Base-by-base conservation (phyloP, 1,139 yeast species). In the Geotrichum histeridarum region DNA sequence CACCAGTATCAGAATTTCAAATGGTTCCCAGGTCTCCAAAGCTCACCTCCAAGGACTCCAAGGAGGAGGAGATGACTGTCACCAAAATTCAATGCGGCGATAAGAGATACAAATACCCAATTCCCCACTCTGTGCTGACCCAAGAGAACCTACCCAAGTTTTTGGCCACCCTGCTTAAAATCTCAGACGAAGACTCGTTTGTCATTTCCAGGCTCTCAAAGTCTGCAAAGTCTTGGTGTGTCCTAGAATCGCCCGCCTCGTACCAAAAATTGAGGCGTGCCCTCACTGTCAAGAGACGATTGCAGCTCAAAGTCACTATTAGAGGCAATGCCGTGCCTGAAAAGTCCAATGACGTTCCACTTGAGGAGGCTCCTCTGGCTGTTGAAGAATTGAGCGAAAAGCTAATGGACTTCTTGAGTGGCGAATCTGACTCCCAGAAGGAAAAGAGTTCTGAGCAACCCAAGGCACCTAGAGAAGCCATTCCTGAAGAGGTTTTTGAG, bases 251-350 rank as follows among this genome's bases (percentile, higher is more conserved):
- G 4, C 62, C 56, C 1, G 69, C 70, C 11, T 83, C 80, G 59
- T 80, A 77, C 64, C 74, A 69, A 59, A 70, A 77, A 14, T 67
- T 81, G 57, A 63, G 66, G 36, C 72, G 84, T 58, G 77, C 82
- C 27, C 59, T 73, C 41, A 60, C 64, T 36, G 77, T 73, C 44
- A 73, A 73, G 60, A 61, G 61, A 33, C 67, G 65, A 54, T 48
- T 69, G 47, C 63, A 64, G 50, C 49, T 69, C 50, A 56, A 56
- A 27, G 59, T 59, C 15, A 47, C 56, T 33, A 54, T 52, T 17
- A 31, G 17, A 14, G 9, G 15, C 37, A 15, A 31, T 14, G 37
- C 17, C 9, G 7, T 22, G n/a, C 9, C 14, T 11, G 30, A 22
- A 8, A 22, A 42, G 27, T 8, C 15, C 15, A n/a, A 14, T 37